Conservation (phyloP, 345 rosid species). For the Hypericum perforatum region DNA sequence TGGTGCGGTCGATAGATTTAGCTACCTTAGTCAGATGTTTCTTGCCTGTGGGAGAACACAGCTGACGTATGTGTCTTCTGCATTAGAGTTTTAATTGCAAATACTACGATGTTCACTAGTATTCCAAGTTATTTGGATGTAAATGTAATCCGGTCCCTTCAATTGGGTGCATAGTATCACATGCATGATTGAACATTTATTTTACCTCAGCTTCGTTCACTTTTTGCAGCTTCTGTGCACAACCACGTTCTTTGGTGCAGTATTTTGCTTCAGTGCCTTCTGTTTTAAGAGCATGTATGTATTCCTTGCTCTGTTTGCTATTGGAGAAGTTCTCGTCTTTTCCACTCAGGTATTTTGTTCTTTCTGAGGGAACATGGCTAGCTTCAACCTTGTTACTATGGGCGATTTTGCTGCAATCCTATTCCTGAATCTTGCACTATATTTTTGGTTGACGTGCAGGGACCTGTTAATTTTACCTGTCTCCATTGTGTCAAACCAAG, state of each 20-base stretch:
- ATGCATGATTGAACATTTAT: too few relatives aligned
- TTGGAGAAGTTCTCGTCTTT: slow-evolving; percentile 83
- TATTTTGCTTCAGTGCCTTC: slow-evolving; percentile 76
- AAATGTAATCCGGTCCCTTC: too few relatives aligned
- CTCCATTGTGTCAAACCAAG: slow-evolving; percentile 88
- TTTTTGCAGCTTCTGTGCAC: slow-evolving; percentile 66
- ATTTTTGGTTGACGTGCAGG: slow-evolving; percentile 29
- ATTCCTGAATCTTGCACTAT: not conserved
- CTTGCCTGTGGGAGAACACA: too few relatives aligned
- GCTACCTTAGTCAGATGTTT: too few relatives aligned
- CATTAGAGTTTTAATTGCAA: too few relatives aligned
- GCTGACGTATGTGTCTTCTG: too few relatives aligned
- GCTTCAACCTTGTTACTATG: slow-evolving; percentile 1
- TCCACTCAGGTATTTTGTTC: slow-evolving; percentile 62
- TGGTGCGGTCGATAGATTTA: too few relatives aligned
- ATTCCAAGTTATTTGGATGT: too few relatives aligned
- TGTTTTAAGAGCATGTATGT: slow-evolving; percentile 76
- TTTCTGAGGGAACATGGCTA: not conserved
- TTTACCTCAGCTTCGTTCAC: not conserved
- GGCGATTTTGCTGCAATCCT: not conserved
- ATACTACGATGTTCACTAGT: too few relatives aligned
- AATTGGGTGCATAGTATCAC: too few relatives aligned
- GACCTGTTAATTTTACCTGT: slow-evolving; percentile 85
- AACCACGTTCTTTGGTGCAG: slow-evolving; percentile 61
- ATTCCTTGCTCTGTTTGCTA: slow-evolving; percentile 64